Evolutionary conservation across 305 asterid genomes (phyloP).

Genomic region (Fraxinus platypoda): DNA sequence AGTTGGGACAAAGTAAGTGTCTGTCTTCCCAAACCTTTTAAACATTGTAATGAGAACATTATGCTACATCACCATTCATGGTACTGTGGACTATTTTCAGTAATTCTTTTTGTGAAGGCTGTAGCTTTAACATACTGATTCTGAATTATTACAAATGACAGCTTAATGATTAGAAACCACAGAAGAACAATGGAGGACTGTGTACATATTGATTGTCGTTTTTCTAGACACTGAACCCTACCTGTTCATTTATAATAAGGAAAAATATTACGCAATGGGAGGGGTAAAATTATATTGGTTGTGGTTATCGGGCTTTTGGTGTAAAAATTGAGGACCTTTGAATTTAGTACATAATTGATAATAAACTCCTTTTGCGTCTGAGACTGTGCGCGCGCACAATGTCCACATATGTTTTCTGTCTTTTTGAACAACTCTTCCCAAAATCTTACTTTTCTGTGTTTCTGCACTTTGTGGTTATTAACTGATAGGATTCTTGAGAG

Average conservation of each 20-base stretch:
- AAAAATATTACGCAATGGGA: background rate
- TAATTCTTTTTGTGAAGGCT: background rate
- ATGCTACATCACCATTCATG: background rate
- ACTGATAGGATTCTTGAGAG: background rate
- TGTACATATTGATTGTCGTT: conserved; percentile 9
- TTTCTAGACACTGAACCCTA: background rate
- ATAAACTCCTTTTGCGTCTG: conserved; percentile 6
- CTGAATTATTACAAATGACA: conserved; percentile 10
- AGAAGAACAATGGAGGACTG: conserved; percentile 5
- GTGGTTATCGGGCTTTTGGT: background rate
- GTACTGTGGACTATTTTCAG: conserved; percentile 1
- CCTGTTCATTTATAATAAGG: background rate
- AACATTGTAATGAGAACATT: conserved; percentile 7
- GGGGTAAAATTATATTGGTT: background rate
- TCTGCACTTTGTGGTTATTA: background rate
- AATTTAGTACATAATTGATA: background rate
- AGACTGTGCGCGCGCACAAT: background rate
- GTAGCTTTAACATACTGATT: conserved; percentile 1
- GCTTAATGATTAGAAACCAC: conserved; percentile 4
- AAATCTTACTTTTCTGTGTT: background rate
- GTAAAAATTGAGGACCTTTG: conserved; percentile 12
- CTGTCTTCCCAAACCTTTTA: conserved; percentile 1
- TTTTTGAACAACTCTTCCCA: background rate
- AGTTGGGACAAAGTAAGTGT: conserved; percentile 10
- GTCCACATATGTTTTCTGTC: background rate